Conservation (phyloP, 2,329 filamentous ascomycete species). For the Phialophora chinensis region DNA sequence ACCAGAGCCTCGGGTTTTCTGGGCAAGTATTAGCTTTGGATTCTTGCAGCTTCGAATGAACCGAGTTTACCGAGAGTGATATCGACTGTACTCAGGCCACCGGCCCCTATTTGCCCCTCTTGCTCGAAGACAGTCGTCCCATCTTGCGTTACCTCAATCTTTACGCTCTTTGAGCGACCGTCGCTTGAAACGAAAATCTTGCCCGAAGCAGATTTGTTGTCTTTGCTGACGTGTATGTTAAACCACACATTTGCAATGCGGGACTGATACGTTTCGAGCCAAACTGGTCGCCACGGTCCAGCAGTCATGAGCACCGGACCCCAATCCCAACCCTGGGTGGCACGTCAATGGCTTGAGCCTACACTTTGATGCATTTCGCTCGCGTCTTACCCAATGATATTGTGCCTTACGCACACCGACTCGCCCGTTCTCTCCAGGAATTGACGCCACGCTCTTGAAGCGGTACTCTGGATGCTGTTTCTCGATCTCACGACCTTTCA, state of each 20-base stretch:
- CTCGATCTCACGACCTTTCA: constrained; percentile 9
- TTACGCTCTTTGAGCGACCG: constrained; percentile 44
- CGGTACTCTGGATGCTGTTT: constrained; percentile 13
- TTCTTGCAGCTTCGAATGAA: background rate
- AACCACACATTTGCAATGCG: constrained; percentile 50
- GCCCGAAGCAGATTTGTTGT: background rate
- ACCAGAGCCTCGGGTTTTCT: constrained; percentile 4
- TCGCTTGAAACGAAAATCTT: constrained; percentile 51
- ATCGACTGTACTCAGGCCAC: background rate
- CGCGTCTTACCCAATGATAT: constrained; percentile 62
- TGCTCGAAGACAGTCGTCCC: constrained; percentile 26
- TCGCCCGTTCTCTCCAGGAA: constrained; percentile 1
- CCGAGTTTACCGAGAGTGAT: background rate
- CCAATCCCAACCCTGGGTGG: constrained; percentile 66
- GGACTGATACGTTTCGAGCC: constrained; percentile 66
- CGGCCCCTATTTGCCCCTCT: background rate
- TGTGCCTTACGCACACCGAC: constrained; percentile 62
- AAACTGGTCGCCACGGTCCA: constrained; percentile 70
- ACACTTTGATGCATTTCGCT: background rate
- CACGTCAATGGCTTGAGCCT: background rate
- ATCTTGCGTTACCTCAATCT: constrained; percentile 33
- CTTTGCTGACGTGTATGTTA: background rate
- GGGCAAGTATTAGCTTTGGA: background rate
- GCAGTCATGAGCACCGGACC: constrained; percentile 67
- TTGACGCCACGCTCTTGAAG: constrained; percentile 1